Evolutionary conservation across 2,329 filamentous ascomycete species (phyloP).

Genomic region (Pyrenophora teres): DNA sequence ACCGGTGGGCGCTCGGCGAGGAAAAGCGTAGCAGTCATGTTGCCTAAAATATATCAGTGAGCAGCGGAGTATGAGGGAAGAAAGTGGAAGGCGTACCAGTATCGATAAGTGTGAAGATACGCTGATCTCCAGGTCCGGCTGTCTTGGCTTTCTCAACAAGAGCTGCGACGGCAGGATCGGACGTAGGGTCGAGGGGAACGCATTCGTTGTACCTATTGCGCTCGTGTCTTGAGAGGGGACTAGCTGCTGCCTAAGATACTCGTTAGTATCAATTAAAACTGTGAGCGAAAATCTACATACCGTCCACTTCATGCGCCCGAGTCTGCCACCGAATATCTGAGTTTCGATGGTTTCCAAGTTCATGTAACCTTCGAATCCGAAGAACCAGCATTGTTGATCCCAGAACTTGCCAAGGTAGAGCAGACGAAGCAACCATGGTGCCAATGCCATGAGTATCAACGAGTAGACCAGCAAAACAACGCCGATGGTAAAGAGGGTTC

Average conservation of each 20-base stretch:
- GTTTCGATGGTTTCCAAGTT: slow-evolving; percentile 47
- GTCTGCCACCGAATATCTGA: slow-evolving; percentile 46
- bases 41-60: slow-evolving; percentile 31
- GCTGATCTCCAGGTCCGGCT: slow-evolving; percentile 34
- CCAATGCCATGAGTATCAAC: slow-evolving; percentile 33
- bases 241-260: slow-evolving; percentile 15
- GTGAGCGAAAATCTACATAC: slow-evolving; percentile 14
- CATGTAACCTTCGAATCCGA: slow-evolving; percentile 52
- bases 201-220: slow-evolving; percentile 37
- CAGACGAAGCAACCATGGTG: slow-evolving; percentile 44
- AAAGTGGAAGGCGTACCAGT: slow-evolving; percentile 36
- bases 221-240: slow-evolving; percentile 42
- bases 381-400: slow-evolving; percentile 50
- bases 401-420: slow-evolving; percentile 50
- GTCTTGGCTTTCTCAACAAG: slow-evolving; percentile 30
- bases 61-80: background rate
- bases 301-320: slow-evolving; percentile 47
- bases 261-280: background rate
- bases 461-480: slow-evolving; percentile 31
- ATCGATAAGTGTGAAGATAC: slow-evolving; percentile 32
- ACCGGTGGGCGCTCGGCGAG: slow-evolving; percentile 48
- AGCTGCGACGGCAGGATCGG: slow-evolving; percentile 23
- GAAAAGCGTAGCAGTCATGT: slow-evolving; percentile 53
- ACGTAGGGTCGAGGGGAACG: slow-evolving; percentile 40
- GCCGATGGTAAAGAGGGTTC: background rate